These are phyloP conservation scores for Amaranthus tricolor DNA, from an alignment of 179 eudicot species.

Conservation along the genomic window DNA sequence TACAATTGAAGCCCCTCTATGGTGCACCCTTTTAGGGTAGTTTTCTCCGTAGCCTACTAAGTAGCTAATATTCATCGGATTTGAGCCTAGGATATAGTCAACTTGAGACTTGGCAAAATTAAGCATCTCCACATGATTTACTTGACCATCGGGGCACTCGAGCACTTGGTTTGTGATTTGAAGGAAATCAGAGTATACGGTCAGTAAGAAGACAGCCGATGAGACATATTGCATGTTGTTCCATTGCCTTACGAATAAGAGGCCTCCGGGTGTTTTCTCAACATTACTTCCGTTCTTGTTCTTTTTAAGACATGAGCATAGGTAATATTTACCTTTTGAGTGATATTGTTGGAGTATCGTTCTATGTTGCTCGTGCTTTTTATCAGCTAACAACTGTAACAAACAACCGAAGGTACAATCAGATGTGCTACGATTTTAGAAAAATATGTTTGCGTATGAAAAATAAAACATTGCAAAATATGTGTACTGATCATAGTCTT, in stretches of 20 bases:
- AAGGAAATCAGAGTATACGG: constrained; percentile 59
- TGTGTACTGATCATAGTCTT: too few species aligned
- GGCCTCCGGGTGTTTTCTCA: constrained; percentile 65
- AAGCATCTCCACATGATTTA: constrained; percentile 40
- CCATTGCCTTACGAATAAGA: constrained; percentile 61
- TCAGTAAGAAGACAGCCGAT: constrained; percentile 51
- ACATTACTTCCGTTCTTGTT: constrained; percentile 52
- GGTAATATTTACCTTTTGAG: constrained; percentile 58
- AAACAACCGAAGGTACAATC: background rate
- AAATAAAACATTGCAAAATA: too few species aligned
- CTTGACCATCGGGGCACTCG: constrained; percentile 38
- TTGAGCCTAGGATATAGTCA: constrained; percentile 70
- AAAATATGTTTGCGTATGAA: too few species aligned
- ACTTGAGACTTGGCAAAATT: constrained; percentile 56
- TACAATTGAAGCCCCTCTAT: constrained; percentile 69
- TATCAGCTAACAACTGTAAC: constrained; percentile 47
- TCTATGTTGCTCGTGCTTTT: constrained; percentile 31
- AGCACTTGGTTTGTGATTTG: constrained; percentile 29
- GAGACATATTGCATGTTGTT: constrained; percentile 91
- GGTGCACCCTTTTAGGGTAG: constrained; percentile 73
- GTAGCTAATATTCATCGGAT: constrained; percentile 67
- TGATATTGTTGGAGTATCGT: constrained; percentile 43
- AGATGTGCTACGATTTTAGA: background rate
- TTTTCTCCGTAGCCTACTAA: constrained; percentile 62
- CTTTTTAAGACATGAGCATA: constrained; percentile 62